Percentiles rank a stretch among this genome's conserved stretches.
phyloP scores from a whole-genome alignment of 1,284 basidiomycete species.

The Irpex rosettiformis region DNA sequence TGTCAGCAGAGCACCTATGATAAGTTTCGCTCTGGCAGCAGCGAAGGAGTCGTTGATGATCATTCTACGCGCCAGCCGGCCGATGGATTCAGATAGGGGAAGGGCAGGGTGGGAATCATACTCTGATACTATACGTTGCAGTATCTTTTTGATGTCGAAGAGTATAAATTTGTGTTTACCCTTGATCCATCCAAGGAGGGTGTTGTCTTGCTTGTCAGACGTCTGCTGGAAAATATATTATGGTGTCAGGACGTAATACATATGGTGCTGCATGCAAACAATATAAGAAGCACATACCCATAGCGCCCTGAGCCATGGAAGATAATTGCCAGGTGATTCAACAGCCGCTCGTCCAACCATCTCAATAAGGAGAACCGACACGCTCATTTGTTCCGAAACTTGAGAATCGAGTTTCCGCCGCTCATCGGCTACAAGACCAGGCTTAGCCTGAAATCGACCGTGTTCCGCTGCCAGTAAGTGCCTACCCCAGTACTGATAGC shows the following conservation, averaged over 20 bases:
- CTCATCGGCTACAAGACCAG: not conserved
- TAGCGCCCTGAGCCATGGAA: too few relatives aligned
- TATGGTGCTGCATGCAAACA: too few relatives aligned
- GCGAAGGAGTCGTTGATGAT: too few relatives aligned
- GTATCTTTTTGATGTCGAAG: not conserved
- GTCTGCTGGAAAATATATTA: not conserved
- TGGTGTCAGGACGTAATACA: not conserved
- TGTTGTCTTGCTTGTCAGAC: not conserved
- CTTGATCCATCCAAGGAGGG: not conserved
- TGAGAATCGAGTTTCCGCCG: not conserved
- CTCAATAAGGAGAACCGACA: too few relatives aligned
- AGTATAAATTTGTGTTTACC: not conserved
- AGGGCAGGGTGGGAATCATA: not conserved
- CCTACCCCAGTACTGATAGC: not conserved
- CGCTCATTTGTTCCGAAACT: too few relatives aligned
- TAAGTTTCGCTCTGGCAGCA: too few relatives aligned
- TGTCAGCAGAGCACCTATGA: too few relatives aligned
- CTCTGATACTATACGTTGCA: not conserved
- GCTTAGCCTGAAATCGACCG: not conserved
- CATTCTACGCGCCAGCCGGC: too few relatives aligned
- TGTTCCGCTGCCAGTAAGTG: not conserved
- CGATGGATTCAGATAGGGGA: not conserved
- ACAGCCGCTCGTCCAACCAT: too few relatives aligned
- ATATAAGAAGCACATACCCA: too few relatives aligned
- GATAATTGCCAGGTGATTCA: too few relatives aligned